Evolutionary conservation across 2,329 filamentous ascomycete genomes (phyloP), one percentile per base, ranked within the genome.

Genomic region (Lecanosticta acicola): DNA sequence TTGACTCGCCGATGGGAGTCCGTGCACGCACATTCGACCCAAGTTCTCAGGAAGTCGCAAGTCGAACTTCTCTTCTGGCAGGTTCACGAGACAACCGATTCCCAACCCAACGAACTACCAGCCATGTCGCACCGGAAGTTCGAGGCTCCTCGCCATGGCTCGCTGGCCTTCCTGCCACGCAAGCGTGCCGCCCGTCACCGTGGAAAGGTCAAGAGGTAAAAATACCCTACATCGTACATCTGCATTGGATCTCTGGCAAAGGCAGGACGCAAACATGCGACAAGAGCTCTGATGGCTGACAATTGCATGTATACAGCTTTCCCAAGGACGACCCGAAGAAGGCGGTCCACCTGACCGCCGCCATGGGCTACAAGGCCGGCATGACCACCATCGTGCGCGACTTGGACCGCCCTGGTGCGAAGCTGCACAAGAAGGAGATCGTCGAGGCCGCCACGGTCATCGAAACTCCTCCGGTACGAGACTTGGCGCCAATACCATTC

Each of bases 321-420:
- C 93, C 93, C 71, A 97, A 97, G 85, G 93, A 98, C 87, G 90
- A 98, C 81, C 79, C 89, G 70, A 97, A 97, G 87, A 94, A 97
- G 85, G 87, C 90, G 68, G 88, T 96, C 74, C 93, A 98, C 82
- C 83, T 98, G 68, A 98, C 93, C 59, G 93, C 93, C 69, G 77
- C 88, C 69, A 90, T 64, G 84, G 93, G 93, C 73, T 98, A 98
- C 85, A 98, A 98, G 88, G 93, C 93, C 72, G 93, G 93, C 74
- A 98, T 98, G 93, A 96, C 89, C 74, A 98, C 93, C 68, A 93
- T 97, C 75, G 93, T 98, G 73, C 91, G 93, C 77, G 91, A 96
- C 76, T 83, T 97, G 74, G 93, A 98, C 83, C 87, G 93, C 76
- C 93, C 93, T 62, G 93, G 93, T 75, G 93, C 93, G 68, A 98